Percentiles rank a stretch among this genome's conserved stretches.
Conservation (phyloP, 2,329 filamentous ascomycete genomes). For the Passalora sequoiae region DNA sequence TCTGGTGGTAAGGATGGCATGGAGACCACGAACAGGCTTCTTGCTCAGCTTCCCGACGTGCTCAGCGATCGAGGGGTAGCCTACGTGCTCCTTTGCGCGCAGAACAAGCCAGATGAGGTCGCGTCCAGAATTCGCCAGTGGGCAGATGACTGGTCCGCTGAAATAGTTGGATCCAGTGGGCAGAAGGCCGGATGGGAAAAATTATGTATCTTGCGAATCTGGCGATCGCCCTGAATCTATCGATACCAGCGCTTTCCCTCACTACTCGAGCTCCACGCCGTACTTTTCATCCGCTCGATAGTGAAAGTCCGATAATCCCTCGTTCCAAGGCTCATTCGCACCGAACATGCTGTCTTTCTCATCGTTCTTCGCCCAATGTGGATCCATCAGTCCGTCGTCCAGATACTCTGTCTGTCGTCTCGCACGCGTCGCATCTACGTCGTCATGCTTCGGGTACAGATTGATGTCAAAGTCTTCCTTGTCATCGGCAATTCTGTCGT, state of each 20-base stretch:
- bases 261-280: slow-evolving; percentile 25
- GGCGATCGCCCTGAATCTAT: too few relatives aligned
- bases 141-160: slow-evolving; percentile 60
- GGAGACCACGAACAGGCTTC: slow-evolving; percentile 79
- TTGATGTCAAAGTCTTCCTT: slow-evolving; percentile 47
- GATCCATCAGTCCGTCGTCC: slow-evolving; percentile 22
- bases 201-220: slow-evolving; percentile 81
- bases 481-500: slow-evolving; percentile 36
- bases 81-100: slow-evolving; percentile 83
- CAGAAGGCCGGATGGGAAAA: slow-evolving; percentile 92
- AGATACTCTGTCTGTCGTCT: slow-evolving; percentile 17
- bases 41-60: slow-evolving; percentile 62
- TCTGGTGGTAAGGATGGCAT: slow-evolving; percentile 87
- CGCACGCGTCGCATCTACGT: not conserved
- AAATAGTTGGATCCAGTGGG: slow-evolving; percentile 76
- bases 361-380: slow-evolving; percentile 15
- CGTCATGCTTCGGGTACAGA: slow-evolving; percentile 32
- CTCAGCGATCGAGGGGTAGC: slow-evolving; percentile 68
- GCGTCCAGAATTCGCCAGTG: slow-evolving; percentile 49
- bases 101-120: slow-evolving; percentile 77
- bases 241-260: not conserved
- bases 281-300: slow-evolving; percentile 18
- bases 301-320: slow-evolving; percentile 31
- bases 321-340: slow-evolving; percentile 32
- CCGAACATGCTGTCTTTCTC: slow-evolving; percentile 25